phyloP scores from a whole-genome alignment of 2,329 filamentous ascomycete species.

The Blastomyces percursus region DNA sequence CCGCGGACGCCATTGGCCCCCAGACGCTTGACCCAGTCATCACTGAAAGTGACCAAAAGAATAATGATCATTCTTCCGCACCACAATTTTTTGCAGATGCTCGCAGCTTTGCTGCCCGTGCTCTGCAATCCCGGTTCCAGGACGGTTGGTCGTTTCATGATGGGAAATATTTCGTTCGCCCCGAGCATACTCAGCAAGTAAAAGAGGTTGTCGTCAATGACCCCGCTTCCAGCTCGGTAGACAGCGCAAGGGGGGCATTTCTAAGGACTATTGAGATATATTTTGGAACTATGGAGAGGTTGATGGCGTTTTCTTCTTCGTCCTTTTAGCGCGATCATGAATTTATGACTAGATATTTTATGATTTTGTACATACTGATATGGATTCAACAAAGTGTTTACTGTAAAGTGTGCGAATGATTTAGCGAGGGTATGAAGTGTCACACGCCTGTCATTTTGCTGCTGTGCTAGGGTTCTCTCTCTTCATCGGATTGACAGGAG shows the following conservation, averaged over 20 bases:
- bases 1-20: slow-evolving; percentile 10
- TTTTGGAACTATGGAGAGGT: slow-evolving; percentile 14
- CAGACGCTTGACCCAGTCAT: slow-evolving; percentile 15
- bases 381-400: neutral
- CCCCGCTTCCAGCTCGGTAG: slow-evolving; percentile 17
- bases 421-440: neutral
- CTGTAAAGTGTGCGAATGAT: neutral
- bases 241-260: slow-evolving; percentile 16
- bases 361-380: neutral
- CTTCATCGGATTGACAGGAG: neutral
- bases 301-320: slow-evolving; percentile 13
- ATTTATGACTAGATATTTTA: neutral
- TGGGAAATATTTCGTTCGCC: slow-evolving; percentile 38
- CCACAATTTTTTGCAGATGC: slow-evolving; percentile 18
- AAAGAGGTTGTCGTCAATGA: slow-evolving; percentile 38
- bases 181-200: slow-evolving; percentile 29
- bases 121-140: slow-evolving; percentile 35
- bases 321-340: neutral
- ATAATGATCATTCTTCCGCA: neutral
- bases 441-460: neutral
- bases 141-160: slow-evolving; percentile 38
- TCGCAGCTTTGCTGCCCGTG: slow-evolving; percentile 28
- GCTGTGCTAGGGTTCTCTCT: neutral
- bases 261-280: slow-evolving; percentile 18
- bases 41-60: slow-evolving; percentile 3